Conservation (phyloP, 208 protist genomes). For the Leishmania martiniquensis region DNA sequence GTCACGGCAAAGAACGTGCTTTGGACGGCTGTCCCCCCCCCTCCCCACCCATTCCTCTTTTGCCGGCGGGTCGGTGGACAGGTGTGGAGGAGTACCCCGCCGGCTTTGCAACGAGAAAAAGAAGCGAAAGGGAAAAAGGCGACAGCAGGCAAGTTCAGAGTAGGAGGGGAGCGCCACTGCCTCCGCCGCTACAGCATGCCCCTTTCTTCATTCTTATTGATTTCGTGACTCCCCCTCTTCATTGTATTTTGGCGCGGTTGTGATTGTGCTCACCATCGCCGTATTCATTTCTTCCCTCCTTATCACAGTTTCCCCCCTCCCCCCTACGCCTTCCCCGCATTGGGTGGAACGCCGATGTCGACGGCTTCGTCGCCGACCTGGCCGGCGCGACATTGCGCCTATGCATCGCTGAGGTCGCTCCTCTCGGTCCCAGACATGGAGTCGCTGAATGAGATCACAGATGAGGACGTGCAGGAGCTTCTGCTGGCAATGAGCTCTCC, state of each 20-base stretch:
- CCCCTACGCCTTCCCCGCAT: not conserved
- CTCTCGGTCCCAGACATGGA: slow-evolving; percentile 37
- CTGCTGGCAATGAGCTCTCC: slow-evolving; percentile 15
- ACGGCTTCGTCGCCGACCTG: not conserved
- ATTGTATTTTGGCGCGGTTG: not conserved
- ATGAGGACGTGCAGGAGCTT: slow-evolving; percentile 36
- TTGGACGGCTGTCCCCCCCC: not conserved
- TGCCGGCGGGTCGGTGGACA: not conserved
- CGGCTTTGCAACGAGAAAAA: not conserved
- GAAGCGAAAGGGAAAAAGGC: not conserved
- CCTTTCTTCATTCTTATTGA: not conserved
- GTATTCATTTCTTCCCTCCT: too few species aligned
- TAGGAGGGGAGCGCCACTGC: not conserved
- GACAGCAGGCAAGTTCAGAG: not conserved
- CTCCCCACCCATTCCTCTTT: not conserved
- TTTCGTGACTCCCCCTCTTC: too few species aligned
- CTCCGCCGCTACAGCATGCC: not conserved
- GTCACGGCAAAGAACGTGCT: not conserved
- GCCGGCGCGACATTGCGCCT: slow-evolving; percentile 2
- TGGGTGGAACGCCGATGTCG: not conserved
- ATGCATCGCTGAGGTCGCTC: slow-evolving; percentile 8
- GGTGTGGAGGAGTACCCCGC: not conserved
- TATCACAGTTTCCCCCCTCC: not conserved
- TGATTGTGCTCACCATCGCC: too few species aligned
- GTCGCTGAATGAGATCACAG: slow-evolving; percentile 36